Evolutionary conservation across 75 land plant genomes (phyloP), one percentile per base, ranked within the genome.

Genomic region (Sequoiadendron giganteum): DNA sequence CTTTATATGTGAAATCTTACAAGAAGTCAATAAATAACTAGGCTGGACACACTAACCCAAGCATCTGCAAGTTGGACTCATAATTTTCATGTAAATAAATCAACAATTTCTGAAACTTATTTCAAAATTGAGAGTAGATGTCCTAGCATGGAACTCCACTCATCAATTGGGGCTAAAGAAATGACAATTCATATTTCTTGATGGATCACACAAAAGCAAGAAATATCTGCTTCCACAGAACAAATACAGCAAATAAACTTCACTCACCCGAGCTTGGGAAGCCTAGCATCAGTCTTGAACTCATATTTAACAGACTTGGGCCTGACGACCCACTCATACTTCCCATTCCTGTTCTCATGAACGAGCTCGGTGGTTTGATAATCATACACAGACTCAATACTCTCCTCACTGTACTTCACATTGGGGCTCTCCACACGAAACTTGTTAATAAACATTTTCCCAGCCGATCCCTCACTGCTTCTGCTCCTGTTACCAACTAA

Each of bases 351-450:
- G 90, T 83, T 91, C 95, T 98, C 97, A 78, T 95, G 99, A 36
- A 92, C 91, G 34, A 98, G 91, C 89, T 98, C 99, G 1, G 99
- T 98, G 78, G 98, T 98, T 78, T 97, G 90, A 81, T 98, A 98
- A 85, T 91, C 86, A 89, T 98, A 98, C 85, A 88, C 91, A 49
- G 97, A 93, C 32, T 91, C 90, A 83, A 98, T 95, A 90, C 88
- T 90, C 36, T 90, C 89, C 88, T 95, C 99, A 8, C 92, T 88
- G 91, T 98, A 98, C 89, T 88, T 93, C 34, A 98, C 98, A 85
- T 97, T 92, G 25, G 98, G 95, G 88, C 96, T 97, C 90, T 98
- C 95, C 15, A 98, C 96, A 82, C 92, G 92, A 87, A 98, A 98
- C 78, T 86, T 95, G 85, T 97, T 95, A 48, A 98, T 92, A 82